Conservation (phyloP, 2,329 filamentous ascomycete genomes). For the Emericellopsis atlantica region DNA sequence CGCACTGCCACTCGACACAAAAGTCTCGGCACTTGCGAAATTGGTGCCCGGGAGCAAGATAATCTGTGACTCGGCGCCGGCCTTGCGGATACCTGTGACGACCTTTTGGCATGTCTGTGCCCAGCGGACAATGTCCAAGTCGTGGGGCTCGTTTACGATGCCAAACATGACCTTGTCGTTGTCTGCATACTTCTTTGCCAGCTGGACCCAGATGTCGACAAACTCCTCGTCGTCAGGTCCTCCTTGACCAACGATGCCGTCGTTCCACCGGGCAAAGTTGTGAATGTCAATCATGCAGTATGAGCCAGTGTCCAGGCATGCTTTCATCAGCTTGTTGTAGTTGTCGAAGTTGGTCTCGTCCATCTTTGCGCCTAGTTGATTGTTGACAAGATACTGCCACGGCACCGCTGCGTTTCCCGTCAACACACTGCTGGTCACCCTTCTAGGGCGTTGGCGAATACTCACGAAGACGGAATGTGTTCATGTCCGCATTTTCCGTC, state of each 20-base stretch:
- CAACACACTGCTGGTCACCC: too few relatives aligned
- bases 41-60: constrained; percentile 48
- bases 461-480: constrained; percentile 34
- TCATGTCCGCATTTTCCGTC: constrained; percentile 33
- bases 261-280: constrained; percentile 49
- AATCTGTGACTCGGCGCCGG: constrained; percentile 50
- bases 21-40: constrained; percentile 37
- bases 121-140: constrained; percentile 44
- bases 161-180: constrained; percentile 43
- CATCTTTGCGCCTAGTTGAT: constrained; percentile 34
- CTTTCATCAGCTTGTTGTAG: constrained; percentile 43
- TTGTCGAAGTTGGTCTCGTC: constrained; percentile 31
- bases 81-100: constrained; percentile 51
- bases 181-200: constrained; percentile 46
- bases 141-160: constrained; percentile 60
- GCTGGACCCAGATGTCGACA: constrained; percentile 41
- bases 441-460: too few relatives aligned
- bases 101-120: constrained; percentile 46
- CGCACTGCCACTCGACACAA: constrained; percentile 35
- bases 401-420: constrained; percentile 15
- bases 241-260: constrained; percentile 50
- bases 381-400: constrained; percentile 49
- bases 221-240: constrained; percentile 48
- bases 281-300: constrained; percentile 47
- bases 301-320: constrained; percentile 42